A percentile compares a stretch with the other conserved stretches of the same genome.
phyloP scores from a whole-genome alignment of 2,329 filamentous ascomycete species.

The Ramichloridium luteum region DNA sequence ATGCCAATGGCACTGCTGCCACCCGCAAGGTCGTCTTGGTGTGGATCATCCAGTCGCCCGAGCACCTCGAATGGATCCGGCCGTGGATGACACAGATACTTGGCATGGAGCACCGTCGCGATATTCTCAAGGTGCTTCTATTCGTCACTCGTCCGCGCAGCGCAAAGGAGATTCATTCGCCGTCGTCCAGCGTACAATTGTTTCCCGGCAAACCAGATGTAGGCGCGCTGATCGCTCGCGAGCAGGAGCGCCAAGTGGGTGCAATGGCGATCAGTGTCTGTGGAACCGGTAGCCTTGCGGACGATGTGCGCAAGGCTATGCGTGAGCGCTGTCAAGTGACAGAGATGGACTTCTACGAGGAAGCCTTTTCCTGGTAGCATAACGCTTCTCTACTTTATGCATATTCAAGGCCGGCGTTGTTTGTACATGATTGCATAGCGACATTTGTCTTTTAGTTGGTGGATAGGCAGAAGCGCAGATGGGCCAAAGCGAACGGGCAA shows the following conservation, averaged over 20 bases:
- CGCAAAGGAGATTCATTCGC: conserved; percentile 66
- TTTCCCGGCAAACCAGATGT: conserved; percentile 81
- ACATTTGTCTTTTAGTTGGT: too few species aligned
- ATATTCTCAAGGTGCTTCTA: conserved; percentile 73
- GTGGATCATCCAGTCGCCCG: conserved; percentile 84
- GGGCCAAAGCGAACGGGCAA: too few species aligned
- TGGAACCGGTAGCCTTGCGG: conserved; percentile 59
- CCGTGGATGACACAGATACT: conserved; percentile 85
- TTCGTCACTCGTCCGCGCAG: conserved; percentile 83
- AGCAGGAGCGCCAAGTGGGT: conserved; percentile 69
- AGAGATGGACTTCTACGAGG: conserved; percentile 66
- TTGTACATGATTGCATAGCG: too few species aligned
- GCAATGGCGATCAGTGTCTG: conserved; percentile 81
- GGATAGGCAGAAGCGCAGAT: too few species aligned
- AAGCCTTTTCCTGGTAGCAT: conserved; percentile 57
- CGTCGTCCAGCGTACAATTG: conserved; percentile 75
- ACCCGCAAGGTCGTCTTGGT: conserved; percentile 72
- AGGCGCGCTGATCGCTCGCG: conserved; percentile 63
- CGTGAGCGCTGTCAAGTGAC: conserved; percentile 51
- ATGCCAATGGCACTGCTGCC: conserved; percentile 60
- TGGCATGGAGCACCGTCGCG: conserved; percentile 64
- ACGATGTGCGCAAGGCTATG: conserved; percentile 60
- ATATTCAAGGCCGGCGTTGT: too few species aligned
- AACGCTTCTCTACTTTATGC: too few species aligned
- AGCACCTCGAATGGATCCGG: conserved; percentile 85